These are phyloP conservation scores for Zhuliangozyma blackwelliae DNA, from an alignment of 1,139 yeast genomes.

Conservation along the genomic window DNA sequence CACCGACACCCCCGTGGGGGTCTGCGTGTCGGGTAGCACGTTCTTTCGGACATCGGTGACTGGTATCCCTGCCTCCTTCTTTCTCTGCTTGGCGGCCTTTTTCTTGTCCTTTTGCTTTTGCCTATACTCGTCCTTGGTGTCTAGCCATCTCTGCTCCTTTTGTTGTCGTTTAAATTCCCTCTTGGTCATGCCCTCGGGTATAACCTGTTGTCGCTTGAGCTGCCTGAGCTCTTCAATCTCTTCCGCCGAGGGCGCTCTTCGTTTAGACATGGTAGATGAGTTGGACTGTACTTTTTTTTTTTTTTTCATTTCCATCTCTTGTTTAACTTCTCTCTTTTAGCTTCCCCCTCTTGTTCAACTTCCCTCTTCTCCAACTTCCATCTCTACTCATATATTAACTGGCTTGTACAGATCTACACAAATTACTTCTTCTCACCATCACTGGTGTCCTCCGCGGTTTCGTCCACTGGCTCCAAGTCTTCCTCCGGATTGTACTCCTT, in stretches of 20 bases:
- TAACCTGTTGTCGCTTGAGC: conserved; percentile 12
- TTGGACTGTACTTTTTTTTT: neutral
- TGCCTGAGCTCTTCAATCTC: conserved; percentile 13
- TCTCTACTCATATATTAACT: conserved; percentile 1
- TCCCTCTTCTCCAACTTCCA: conserved; percentile 1
- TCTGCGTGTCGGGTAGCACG: conserved; percentile 37
- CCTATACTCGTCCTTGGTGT: conserved; percentile 55
- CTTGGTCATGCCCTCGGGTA: conserved; percentile 85
- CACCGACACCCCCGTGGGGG: conserved; percentile 46
- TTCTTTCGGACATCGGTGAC: conserved; percentile 25
- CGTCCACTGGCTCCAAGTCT: conserved; percentile 9
- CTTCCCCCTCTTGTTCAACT: too few species aligned
- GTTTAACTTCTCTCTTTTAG: too few species aligned
- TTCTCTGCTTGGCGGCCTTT: conserved; percentile 34
- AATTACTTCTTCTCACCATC: neutral
- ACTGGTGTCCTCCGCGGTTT: neutral
- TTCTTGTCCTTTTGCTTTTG: conserved; percentile 52
- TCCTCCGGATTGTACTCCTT: conserved; percentile 20
- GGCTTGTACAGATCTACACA: neutral
- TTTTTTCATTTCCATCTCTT: neutral
- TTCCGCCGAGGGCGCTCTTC: conserved; percentile 9
- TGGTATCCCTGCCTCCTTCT: conserved; percentile 20
- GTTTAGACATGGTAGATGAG: too few species aligned
- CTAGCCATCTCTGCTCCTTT: conserved; percentile 59
- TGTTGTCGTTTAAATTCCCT: conserved; percentile 74